Evolutionary conservation across 129 eudicot species (phyloP).

Genomic region (Mikania micrantha): DNA sequence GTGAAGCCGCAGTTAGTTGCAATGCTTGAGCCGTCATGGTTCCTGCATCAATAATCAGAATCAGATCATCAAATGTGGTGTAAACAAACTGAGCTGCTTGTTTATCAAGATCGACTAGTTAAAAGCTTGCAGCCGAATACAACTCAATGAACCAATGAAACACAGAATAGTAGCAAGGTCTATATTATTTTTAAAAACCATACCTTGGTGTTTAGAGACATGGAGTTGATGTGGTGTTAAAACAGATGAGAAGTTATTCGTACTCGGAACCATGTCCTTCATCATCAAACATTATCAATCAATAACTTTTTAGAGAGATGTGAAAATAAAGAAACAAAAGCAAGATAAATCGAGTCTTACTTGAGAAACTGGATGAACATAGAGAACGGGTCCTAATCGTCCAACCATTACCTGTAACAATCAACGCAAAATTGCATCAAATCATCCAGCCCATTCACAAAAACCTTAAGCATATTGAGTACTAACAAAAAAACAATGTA

Average conservation of each 20-base stretch:
- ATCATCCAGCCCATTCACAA: neutral
- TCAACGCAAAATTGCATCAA: neutral
- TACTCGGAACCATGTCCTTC: constrained; percentile 58
- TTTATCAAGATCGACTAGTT: too few relatives aligned
- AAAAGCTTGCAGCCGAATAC: too few relatives aligned
- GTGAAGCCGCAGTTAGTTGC: constrained; percentile 48
- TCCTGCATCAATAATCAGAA: constrained; percentile 34
- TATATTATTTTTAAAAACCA: too few relatives aligned
- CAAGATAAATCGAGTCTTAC: constrained; percentile 22
- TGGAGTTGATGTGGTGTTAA: constrained; percentile 53
- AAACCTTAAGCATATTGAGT: neutral
- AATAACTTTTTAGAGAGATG: neutral
- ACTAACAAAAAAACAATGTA: constrained; percentile 18
- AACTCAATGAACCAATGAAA: too few relatives aligned
- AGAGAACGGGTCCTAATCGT: constrained; percentile 65
- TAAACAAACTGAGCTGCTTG: too few relatives aligned
- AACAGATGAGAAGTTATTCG: constrained; percentile 50
- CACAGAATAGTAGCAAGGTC: too few relatives aligned
- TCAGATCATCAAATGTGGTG: neutral
- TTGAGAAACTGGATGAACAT: constrained; percentile 72
- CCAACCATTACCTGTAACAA: constrained; percentile 66
- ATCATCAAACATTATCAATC: constrained; percentile 18
- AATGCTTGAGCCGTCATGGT: constrained; percentile 45
- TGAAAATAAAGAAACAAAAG: neutral
- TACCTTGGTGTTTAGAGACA: constrained; percentile 79